A percentile compares a stretch with the other conserved stretches of the same genome.
Evolutionary conservation across 179 eudicot genomes (phyloP).

Genomic region (Gypsophila paniculata): DNA sequence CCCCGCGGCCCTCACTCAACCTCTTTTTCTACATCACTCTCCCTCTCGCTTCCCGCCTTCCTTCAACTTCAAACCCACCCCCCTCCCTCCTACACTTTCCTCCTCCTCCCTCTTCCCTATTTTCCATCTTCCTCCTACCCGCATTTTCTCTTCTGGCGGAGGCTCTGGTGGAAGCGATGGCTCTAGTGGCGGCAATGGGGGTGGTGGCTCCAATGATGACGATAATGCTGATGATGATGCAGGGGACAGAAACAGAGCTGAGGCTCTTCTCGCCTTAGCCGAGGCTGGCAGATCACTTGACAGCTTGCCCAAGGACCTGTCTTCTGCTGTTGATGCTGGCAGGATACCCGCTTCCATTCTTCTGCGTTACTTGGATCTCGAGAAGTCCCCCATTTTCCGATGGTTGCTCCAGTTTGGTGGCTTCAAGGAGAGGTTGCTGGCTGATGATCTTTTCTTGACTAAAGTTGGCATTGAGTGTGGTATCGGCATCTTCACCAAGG

Average conservation of each 20-base stretch:
- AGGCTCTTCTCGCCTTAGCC: slow-evolving; percentile 42
- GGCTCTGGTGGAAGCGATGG: slow-evolving; percentile 21
- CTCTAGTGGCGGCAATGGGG: slow-evolving; percentile 21
- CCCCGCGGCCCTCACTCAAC: slow-evolving; percentile 18
- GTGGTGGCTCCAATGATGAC: neutral
- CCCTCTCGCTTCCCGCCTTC: neutral
- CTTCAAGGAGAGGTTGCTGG: slow-evolving; percentile 65
- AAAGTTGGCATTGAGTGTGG: slow-evolving; percentile 76
- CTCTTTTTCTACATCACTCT: slow-evolving; percentile 5
- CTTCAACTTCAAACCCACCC: slow-evolving; percentile 11
- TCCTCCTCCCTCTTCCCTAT: slow-evolving; percentile 14
- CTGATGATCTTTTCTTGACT: slow-evolving; percentile 71
- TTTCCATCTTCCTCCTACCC: slow-evolving; percentile 13
- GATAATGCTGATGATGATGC: slow-evolving; percentile 36
- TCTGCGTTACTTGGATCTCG: slow-evolving; percentile 50
- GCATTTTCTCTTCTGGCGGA: neutral
- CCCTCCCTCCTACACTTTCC: neutral
- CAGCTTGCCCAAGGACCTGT: slow-evolving; percentile 53
- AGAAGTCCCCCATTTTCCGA: slow-evolving; percentile 46
- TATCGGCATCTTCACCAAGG: slow-evolving; percentile 76
- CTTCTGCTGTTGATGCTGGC: slow-evolving; percentile 46
- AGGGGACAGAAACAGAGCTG: slow-evolving; percentile 39
- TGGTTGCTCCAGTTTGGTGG: slow-evolving; percentile 72
- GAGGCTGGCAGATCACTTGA: slow-evolving; percentile 49
- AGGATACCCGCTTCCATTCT: slow-evolving; percentile 47